phyloP scores from a whole-genome alignment of 257 asterid genomes.

The Pogostemon cablin region DNA sequence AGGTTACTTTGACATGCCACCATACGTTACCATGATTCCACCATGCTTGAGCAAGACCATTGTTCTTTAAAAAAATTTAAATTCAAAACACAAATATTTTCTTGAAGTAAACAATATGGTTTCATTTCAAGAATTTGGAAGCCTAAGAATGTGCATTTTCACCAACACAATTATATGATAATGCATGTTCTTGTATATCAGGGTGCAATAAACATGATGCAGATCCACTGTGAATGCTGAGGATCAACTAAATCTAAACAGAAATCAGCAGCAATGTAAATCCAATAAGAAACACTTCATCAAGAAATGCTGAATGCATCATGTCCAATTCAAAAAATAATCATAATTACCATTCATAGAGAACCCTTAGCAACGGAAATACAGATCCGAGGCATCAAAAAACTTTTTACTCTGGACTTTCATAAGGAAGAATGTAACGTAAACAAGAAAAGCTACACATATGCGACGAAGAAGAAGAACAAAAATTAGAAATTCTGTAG shows the following conservation, averaged over 20 bases:
- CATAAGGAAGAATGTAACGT: no score
- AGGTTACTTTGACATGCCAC: conserved; percentile 97
- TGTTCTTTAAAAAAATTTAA: conserved; percentile 11
- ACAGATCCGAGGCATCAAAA: no score
- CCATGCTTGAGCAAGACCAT: conserved; percentile 58
- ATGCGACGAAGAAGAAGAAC: no score
- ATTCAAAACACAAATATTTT: neutral
- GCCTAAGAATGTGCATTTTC: conserved; percentile 89
- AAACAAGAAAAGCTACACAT: no score
- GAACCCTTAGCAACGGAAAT: no score
- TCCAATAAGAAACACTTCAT: no score
- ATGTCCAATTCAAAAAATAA: no score
- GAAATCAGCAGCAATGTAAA: conserved; percentile 15
- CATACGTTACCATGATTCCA: conserved; percentile 98
- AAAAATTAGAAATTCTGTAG: no score
- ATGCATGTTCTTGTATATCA: conserved; percentile 72
- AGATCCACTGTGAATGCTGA: conserved; percentile 23
- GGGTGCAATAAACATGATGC: conserved; percentile 44
- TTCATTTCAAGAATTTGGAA: conserved; percentile 82
- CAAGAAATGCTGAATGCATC: no score
- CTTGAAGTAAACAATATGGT: conserved; percentile 24
- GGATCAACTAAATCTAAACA: conserved; percentile 16
- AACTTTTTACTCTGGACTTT: no score
- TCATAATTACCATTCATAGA: no score
- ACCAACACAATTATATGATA: conserved; percentile 95